These are phyloP conservation scores for Zasmidium angulare DNA, from an alignment of 2,329 filamentous ascomycete species.

Conservation along the genomic window DNA sequence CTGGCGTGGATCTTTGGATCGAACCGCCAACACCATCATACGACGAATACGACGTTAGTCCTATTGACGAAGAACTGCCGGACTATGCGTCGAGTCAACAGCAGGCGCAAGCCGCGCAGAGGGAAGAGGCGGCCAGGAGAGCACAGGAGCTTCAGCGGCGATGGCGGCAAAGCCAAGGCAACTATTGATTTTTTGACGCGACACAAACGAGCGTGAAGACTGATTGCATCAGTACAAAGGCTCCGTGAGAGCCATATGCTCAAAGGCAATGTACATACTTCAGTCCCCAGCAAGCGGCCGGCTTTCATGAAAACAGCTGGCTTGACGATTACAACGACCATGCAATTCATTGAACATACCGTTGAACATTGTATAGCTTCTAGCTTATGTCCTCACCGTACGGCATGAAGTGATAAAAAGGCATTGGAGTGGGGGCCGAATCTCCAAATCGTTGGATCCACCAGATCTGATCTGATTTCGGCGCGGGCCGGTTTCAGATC, in stretches of 20 bases:
- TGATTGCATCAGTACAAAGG: neutral
- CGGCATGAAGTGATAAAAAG: neutral
- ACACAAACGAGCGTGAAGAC: neutral
- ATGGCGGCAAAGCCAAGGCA: constrained; percentile 37
- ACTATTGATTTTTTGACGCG: neutral
- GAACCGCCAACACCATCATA: constrained; percentile 13
- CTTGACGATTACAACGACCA: neutral
- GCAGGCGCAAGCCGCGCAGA: constrained; percentile 41
- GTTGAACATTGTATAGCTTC: no score
- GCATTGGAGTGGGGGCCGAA: neutral
- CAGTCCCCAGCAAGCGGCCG: neutral
- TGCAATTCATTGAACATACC: no score
- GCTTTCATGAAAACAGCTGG: neutral
- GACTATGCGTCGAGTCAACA: constrained; percentile 50
- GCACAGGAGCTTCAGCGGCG: constrained; percentile 47
- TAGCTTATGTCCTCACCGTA: neutral
- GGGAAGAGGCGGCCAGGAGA: constrained; percentile 43
- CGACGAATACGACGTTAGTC: constrained; percentile 13
- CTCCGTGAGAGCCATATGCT: no score
- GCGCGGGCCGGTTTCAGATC: neutral
- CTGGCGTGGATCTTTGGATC: constrained; percentile 23
- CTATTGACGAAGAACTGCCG: constrained; percentile 41
- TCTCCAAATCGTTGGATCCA: neutral
- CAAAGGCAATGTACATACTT: neutral
- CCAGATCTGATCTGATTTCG: neutral